These are phyloP conservation scores for Globisporangium okanoganense DNA, from an alignment of 352 stramenopile species.

Conservation along the genomic window DNA sequence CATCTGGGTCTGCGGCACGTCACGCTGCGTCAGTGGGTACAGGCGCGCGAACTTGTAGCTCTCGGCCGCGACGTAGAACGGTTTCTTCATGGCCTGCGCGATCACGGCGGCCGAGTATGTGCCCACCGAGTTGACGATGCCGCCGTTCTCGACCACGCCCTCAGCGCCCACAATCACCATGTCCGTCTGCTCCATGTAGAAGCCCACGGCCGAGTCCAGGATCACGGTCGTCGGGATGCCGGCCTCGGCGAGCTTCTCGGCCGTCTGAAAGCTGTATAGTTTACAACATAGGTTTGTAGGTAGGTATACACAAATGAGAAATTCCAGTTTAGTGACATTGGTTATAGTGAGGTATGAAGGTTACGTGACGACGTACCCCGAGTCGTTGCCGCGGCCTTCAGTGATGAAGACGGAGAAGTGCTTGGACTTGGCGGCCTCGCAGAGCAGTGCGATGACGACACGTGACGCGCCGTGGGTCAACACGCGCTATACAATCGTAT, in stretches of 20 bases:
- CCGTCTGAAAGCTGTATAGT: conserved; percentile 59
- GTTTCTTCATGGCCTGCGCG: conserved; percentile 94
- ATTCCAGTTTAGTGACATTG: no score
- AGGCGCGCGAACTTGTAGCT: conserved; percentile 98
- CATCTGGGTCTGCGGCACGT: conserved; percentile 86
- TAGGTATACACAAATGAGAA: conserved; percentile 4
- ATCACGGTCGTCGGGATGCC: conserved; percentile 96
- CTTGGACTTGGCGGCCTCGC: conserved; percentile 89
- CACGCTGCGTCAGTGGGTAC: conserved; percentile 96
- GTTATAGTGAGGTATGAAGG: no score
- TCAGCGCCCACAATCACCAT: conserved; percentile 96
- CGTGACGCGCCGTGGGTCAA: conserved; percentile 93
- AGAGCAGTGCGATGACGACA: conserved; percentile 90
- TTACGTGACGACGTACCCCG: conserved; percentile 53
- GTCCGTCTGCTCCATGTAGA: conserved; percentile 95
- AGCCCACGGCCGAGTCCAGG: conserved; percentile 93
- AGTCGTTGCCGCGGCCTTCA: conserved; percentile 89
- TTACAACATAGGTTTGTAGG: no score
- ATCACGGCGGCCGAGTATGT: conserved; percentile 94
- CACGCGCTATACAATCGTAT: conserved; percentile 54
- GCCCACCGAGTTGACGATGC: conserved; percentile 97
- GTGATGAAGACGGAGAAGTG: conserved; percentile 94
- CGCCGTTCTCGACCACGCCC: conserved; percentile 97
- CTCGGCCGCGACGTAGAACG: conserved; percentile 98
- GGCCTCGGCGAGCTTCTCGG: conserved; percentile 73